phyloP scores from a whole-genome alignment of 192 early-diverging fungal species.

The Coemansia sp. region DNA sequence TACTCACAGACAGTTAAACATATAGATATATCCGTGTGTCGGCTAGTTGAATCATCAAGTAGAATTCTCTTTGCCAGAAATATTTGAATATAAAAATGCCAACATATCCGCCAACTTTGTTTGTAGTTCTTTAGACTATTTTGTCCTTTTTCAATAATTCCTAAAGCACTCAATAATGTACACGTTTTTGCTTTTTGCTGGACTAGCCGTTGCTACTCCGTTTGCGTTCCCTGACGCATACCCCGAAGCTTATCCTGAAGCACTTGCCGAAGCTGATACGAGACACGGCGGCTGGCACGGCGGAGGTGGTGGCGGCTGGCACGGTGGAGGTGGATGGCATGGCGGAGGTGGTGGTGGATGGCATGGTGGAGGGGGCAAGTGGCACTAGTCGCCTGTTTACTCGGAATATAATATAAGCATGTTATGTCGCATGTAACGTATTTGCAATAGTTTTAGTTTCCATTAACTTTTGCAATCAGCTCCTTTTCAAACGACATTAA shows the following conservation, averaged over 20 bases:
- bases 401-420: background rate
- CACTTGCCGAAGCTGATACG: background rate
- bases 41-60: background rate
- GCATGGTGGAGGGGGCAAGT: background rate
- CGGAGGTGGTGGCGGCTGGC: constrained; percentile 14
- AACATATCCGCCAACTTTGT: too few species aligned
- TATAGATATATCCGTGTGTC: background rate
- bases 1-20: too few species aligned
- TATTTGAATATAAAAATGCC: background rate
- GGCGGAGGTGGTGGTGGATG: background rate
- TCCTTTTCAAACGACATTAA: background rate
- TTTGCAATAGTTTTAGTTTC: background rate
- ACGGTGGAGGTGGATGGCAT: background rate
- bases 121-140: background rate
- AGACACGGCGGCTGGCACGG: constrained; percentile 9
- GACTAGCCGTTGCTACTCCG: background rate
- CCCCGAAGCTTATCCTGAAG: background rate
- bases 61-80: background rate
- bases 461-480: constrained; percentile 6
- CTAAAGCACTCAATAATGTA: background rate
- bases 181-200: background rate
- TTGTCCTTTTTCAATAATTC: background rate
- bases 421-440: background rate
- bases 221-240: background rate
- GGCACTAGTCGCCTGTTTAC: background rate